Conservation (phyloP, 345 rosid genomes). For the Nephelium lappaceum region DNA sequence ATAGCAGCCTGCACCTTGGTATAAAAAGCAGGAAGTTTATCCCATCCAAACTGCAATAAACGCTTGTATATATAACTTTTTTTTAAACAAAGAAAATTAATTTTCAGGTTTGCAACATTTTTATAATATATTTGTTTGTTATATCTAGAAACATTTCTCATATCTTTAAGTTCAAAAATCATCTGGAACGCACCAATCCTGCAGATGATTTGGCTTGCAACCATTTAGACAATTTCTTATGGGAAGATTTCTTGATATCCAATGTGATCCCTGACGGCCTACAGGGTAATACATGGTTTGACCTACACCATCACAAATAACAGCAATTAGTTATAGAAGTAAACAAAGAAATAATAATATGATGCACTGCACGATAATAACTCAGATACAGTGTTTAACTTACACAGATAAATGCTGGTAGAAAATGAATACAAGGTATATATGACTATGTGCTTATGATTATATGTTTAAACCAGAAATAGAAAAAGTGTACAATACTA, state of each 20-base stretch:
- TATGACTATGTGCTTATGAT: not conserved
- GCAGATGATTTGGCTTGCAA: conserved; percentile 79
- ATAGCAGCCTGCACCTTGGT: not conserved
- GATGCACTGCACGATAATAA: not conserved
- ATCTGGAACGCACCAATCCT: conserved; percentile 61
- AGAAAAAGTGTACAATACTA: conserved; percentile 4
- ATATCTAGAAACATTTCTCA: not conserved
- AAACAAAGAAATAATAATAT: conserved; percentile 8
- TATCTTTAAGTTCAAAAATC: not conserved
- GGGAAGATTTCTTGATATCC: conserved; percentile 89
- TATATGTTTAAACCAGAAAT: not conserved
- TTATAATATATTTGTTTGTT: not conserved
- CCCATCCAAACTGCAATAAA: not conserved
- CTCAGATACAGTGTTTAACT: not conserved
- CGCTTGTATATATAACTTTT: not conserved
- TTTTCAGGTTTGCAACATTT: not conserved
- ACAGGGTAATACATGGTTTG: conserved; percentile 85
- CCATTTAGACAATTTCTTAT: conserved; percentile 96
- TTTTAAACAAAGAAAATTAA: not conserved
- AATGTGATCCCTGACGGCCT: conserved; percentile 80
- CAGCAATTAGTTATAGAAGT: not conserved
- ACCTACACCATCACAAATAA: conserved; percentile 51
- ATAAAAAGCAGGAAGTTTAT: not conserved
- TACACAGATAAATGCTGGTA: not conserved
- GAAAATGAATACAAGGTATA: not conserved